Base-by-base conservation (phyloP, 2,329 filamentous ascomycete species). In the Colletotrichum lentis region DNA sequence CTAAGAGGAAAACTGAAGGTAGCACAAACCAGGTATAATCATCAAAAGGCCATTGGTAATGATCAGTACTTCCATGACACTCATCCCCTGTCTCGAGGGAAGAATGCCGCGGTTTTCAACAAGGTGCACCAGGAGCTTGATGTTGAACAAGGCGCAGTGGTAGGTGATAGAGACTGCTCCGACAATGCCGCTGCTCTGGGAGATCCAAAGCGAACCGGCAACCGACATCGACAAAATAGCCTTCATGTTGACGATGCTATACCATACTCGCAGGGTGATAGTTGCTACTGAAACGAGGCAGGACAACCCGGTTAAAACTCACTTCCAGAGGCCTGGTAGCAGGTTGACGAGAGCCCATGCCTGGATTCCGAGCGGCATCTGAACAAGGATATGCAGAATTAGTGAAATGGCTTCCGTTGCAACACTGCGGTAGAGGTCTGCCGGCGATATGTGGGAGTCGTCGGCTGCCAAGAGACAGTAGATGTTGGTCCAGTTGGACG, bases 401-500 rank as follows among this genome's bases (percentile, higher is more conserved):
- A 84, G 72, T 5, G 79, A 80, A 61, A 84, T 74, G 22, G 77
- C 76, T 22, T 80, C 83, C 8, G 78, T 79, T 0, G 77, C 77
- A 3, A 81, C 76, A 69, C 77, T 81, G 54, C 73, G 72, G 52
- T 73, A 66, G 68, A 77, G 80, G 71, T 82, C 80, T 35, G 31
- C 50, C 0, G 37, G 44, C 0, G 81, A 77, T 20, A 92, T 81
- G 3, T 75, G 74, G 2, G 80, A 80, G 67, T 79, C 85, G 78
- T 93, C 90, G 3, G 74, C 76, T 3, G 85, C 77, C 74, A 88
- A 86, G 70, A 83, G 78, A 24, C 84, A 78, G 76, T 93, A 94
- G 64, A 89, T 84, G 60, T 88, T 81, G 72, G 84, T 81, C 72
- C 88, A 89, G 4, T 83, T 80, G 3, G 88, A 88, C 10, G 87